These are phyloP conservation scores for Apophysomyces variabilis DNA, from an alignment of 371 early-diverging fungal species.

Conservation along the genomic window DNA sequence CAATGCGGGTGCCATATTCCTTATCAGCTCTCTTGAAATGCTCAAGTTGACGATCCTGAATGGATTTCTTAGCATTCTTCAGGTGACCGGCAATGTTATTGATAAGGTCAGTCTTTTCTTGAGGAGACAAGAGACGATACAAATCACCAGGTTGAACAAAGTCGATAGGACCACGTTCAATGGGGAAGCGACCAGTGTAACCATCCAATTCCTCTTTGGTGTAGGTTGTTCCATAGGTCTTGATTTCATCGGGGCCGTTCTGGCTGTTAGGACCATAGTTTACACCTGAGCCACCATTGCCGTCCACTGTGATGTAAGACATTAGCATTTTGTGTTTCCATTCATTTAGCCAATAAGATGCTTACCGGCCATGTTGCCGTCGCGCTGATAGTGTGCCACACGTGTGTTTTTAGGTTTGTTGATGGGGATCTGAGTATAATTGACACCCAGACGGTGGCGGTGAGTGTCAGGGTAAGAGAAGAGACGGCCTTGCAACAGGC, in stretches of 20 bases:
- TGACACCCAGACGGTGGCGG: conserved; percentile 78
- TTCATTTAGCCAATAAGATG: neutral
- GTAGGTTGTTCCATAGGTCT: conserved; percentile 42
- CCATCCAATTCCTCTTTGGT: conserved; percentile 42
- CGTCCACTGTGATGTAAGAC: conserved; percentile 37
- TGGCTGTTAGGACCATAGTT: conserved; percentile 79
- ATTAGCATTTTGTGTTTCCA: conserved; percentile 1
- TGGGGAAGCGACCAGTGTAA: conserved; percentile 59
- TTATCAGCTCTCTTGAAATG: conserved; percentile 73
- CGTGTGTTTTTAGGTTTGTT: too few relatives aligned
- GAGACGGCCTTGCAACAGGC: conserved; percentile 80
- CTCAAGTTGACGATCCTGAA: conserved; percentile 71
- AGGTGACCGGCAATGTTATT: conserved; percentile 69
- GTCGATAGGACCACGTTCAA: conserved; percentile 56
- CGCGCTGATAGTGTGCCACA: conserved; percentile 51
- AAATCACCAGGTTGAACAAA: conserved; percentile 71
- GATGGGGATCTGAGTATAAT: conserved; percentile 74
- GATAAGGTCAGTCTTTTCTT: conserved; percentile 67
- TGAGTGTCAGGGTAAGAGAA: conserved; percentile 83
- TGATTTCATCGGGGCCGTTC: conserved; percentile 55
- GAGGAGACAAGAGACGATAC: conserved; percentile 62
- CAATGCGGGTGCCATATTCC: conserved; percentile 69
- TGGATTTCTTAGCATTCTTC: conserved; percentile 67
- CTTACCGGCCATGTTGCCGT: conserved; percentile 47
- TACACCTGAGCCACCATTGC: conserved; percentile 65